Evolutionary conservation across 2,329 filamentous ascomycete genomes (phyloP), one percentile per base, ranked within the genome.

Genomic region (Anisogramma anomala): DNA sequence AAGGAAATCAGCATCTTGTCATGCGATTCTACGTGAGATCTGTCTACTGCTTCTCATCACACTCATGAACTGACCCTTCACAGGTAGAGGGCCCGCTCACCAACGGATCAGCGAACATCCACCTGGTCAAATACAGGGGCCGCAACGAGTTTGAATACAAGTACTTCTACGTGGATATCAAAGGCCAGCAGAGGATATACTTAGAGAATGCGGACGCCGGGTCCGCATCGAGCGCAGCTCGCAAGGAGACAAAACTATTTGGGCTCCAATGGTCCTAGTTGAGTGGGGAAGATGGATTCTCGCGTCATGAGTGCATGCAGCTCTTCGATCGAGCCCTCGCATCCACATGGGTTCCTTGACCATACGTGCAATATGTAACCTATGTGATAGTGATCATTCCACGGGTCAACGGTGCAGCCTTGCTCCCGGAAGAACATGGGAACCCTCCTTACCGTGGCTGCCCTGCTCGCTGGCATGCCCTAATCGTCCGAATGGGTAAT

Each of bases 21-120:
- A 86, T 95, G 73, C 79, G 86, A 51, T 95, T 95, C 59, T 78
- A 91, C 57, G 82, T 84, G 63, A 52, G 75, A 58, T 4, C 1
- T 4, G 6, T 33, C 2, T 3, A 36, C 3, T 82, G 87, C 55
- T 88, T 88, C 0, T 79, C 82, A 2, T 73, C 23, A 82, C 80
- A 72, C 20, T 86, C 86, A 13, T 67, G 78, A 1, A 86, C 86
- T 8, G 69, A 79, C 49, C 63, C 91, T 41, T 85, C 42, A 6
- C 56, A 84, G 74, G 79, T 94, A 28, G 79, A 88, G 56, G 89
- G 89, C 0, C 80, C 84, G 2, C 65, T 74, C 25, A 83, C 81
- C 40, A 72, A 72, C 19, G 89, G 88, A 11, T 68, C 79, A 1
- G 87, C 86, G 6, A 70, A 78, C 49, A 65, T 94, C 40, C 86